Evolutionary conservation across 768 basidiomycete genomes (phyloP), one percentile per base, ranked within the genome.

Genomic region (Mycena leptocephala): DNA sequence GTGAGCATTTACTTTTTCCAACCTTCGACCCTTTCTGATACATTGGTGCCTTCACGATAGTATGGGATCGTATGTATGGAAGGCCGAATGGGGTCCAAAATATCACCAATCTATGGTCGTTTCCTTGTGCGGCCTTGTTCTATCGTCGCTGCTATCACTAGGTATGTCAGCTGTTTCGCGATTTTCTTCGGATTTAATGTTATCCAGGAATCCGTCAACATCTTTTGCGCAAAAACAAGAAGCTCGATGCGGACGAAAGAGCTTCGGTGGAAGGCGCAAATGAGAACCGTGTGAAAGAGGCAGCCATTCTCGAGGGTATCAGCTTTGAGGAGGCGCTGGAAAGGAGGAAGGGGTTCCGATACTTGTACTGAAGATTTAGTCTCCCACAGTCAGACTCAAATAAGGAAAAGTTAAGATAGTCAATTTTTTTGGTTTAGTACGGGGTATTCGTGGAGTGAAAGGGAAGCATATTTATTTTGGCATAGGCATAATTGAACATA

Each of bases 51-150:
- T n/a, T n/a, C n/a, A 5, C 16, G 16, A 30, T 18, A 93, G 92
- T 2, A 90, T 92, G 77, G 90, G 91, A 3, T 92, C 92, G 0
- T 93, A 89, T 78, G 87, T 89, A 0, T 94, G 93, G 93, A 90
- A 90, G 78, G 80, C 89, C 3, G 80, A 80, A 26, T 94, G 93
- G 92, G 86, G 90, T 9, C 93, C 93, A 0, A 77, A 87, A 76
- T 94, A 93, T 78, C 92, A 92, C 62, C 92, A 85, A 58, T 92
- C 92, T 0, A 92, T 93, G 91, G 84, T 85, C 37, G 90, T 94
- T 64, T 85, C 84, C 5, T 75, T 88, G 20, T 58, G 64, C 22
- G 56, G 37, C 1, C 43, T 78, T 11, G 66, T 70, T 24, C 39
- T 78, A 11, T 72, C 83, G 37, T 81, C 82, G 9, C 33, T 81